Base-by-base conservation (phyloP, 1,139 yeast species). In the Taiozyma sp. region DNA sequence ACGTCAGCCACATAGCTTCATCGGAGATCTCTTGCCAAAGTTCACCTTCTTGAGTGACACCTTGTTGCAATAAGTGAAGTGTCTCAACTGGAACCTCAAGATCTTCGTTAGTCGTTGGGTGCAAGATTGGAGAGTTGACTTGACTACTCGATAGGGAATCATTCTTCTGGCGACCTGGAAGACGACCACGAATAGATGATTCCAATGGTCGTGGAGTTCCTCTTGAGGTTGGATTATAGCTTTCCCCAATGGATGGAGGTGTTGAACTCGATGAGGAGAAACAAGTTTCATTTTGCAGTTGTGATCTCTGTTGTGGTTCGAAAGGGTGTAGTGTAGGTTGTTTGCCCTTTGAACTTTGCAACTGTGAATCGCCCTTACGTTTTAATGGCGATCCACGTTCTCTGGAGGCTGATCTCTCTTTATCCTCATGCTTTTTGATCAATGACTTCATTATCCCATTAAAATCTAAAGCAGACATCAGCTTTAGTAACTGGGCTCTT, bases 1-100 rank as follows among this genome's bases (percentile, higher is more conserved):
- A 59, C 24, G 72, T 71, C 48, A 85, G 67, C 93, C 93, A 86
- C 64, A 76, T 86, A 14, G 95, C 90, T 64, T 81, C 90, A 64
- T 78, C 78, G 3, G 89, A 81, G 55, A 87, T 81, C 60, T 85
- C 89, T 64, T 81, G 81, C 92, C 95, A 83, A 49, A 89, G 67
- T 59, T 85, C 78, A 42, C 69, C 72, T 70, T 65, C 68, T 9
- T 70, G 65, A n/a, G 44, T 61, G 16, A 53, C 57, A 16, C 63
- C 59, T 14, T 57, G 52, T 14, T 61, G 66, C 30, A 69, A 50
- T 43, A 58, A 52, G 19, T 61, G 59, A 27, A 61, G 45, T 0
- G 64, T 54, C 16, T 59, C 62, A 16, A 51, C 34, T 22, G 59
- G 60, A 4, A 51, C 54, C 24, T 55, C 61, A 5, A 56, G 50